A percentile compares a stretch with the other conserved stretches of the same genome.
These are phyloP conservation scores for Saturnispora kantuleensis DNA, from an alignment of 805 yeast genomes.

Conservation along the genomic window DNA sequence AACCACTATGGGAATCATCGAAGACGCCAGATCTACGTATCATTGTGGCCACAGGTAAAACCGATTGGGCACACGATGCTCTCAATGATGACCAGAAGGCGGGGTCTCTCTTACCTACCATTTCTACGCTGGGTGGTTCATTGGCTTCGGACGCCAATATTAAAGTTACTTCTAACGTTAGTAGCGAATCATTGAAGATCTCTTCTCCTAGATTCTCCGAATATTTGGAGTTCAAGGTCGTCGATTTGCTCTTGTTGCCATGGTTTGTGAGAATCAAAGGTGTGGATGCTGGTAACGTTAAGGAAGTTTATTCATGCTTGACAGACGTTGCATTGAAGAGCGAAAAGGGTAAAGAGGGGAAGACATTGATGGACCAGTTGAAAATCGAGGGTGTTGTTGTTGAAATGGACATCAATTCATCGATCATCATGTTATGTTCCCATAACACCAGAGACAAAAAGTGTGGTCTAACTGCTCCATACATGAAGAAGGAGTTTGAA, in stretches of 20 bases:
- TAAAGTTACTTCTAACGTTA: slow-evolving; percentile 14
- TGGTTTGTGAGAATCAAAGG: slow-evolving; percentile 61
- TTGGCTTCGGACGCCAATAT: not conserved
- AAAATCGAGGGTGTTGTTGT: slow-evolving; percentile 27
- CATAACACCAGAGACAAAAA: slow-evolving; percentile 86
- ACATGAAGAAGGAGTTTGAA: slow-evolving; percentile 73
- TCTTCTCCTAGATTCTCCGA: slow-evolving; percentile 18
- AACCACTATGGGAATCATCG: slow-evolving; percentile 60
- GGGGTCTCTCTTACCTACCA: slow-evolving; percentile 25
- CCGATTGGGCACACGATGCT: slow-evolving; percentile 81
- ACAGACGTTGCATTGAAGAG: slow-evolving; percentile 30
- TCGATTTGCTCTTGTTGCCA: slow-evolving; percentile 62
- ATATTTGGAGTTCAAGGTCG: slow-evolving; percentile 34
- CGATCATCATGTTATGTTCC: slow-evolving; percentile 71
- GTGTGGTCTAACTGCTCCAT: slow-evolving; percentile 91
- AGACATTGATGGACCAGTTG: slow-evolving; percentile 8
- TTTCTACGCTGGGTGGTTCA: slow-evolving; percentile 14
- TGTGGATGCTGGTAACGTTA: slow-evolving; percentile 35
- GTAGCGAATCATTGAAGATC: slow-evolving; percentile 13
- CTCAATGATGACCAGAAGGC: slow-evolving; percentile 21
- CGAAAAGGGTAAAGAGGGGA: slow-evolving; percentile 14
- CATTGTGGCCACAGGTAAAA: slow-evolving; percentile 71
- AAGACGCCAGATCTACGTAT: slow-evolving; percentile 62
- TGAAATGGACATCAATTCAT: slow-evolving; percentile 29
- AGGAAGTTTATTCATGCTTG: slow-evolving; percentile 33